Evolutionary conservation across 169 alveolate genomes (phyloP).

Genomic region (Besnoitia besnoiti): DNA sequence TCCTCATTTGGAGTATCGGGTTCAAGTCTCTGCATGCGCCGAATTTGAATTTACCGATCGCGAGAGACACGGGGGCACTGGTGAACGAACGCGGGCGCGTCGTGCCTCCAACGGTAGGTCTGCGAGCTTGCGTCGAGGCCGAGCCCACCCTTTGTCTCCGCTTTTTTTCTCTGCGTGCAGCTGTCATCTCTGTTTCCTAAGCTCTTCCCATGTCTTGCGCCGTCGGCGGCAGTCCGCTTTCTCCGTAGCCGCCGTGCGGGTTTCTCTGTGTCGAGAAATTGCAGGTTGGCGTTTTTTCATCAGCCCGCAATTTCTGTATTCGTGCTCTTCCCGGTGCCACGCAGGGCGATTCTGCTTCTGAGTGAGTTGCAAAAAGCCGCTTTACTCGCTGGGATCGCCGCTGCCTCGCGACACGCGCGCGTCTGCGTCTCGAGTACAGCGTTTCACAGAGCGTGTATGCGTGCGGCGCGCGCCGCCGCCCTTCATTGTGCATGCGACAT

Average conservation of each 20-base stretch:
- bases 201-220: background rate
- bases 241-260: background rate
- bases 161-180: too few species aligned
- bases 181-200: background rate
- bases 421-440: too few species aligned
- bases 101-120: background rate
- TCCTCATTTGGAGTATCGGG: slow-evolving; percentile 55
- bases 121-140: background rate
- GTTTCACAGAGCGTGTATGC: too few species aligned
- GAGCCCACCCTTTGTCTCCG: too few species aligned
- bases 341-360: background rate
- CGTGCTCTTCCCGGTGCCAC: background rate
- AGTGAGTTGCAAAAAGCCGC: too few species aligned
- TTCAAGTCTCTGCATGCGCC: slow-evolving; percentile 10
- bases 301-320: background rate
- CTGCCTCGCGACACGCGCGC: too few species aligned
- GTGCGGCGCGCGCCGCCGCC: too few species aligned
- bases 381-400: too few species aligned
- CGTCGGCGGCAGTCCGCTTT: background rate
- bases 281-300: too few species aligned
- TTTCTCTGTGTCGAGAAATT: background rate
- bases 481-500: too few species aligned
- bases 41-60: background rate
- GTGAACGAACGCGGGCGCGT: background rate
- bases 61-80: background rate